Evolutionary conservation across 2,329 filamentous ascomycete genomes (phyloP).

Genomic region (Colletotrichum musicola): DNA sequence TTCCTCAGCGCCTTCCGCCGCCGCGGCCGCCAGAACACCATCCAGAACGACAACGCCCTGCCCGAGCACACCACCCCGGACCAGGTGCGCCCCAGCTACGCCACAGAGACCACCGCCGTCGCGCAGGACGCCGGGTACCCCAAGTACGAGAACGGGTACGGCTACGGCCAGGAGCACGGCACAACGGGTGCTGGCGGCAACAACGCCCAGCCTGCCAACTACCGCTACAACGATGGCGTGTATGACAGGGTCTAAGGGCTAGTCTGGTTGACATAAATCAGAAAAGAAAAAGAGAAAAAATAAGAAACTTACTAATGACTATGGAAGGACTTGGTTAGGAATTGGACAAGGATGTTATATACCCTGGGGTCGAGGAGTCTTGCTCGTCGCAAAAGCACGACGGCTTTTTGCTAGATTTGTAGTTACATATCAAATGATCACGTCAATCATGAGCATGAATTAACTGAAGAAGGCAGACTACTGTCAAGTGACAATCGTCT

Average conservation of each 20-base stretch:
- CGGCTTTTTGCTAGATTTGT: constrained; percentile 3
- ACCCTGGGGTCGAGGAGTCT: constrained; percentile 27
- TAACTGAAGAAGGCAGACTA: not conserved
- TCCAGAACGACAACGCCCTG: constrained; percentile 49
- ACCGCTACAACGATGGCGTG: constrained; percentile 54
- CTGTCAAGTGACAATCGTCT: not conserved
- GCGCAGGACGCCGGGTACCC: constrained; percentile 41
- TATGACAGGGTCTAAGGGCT: constrained; percentile 43
- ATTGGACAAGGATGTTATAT: constrained; percentile 20
- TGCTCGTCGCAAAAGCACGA: not conserved
- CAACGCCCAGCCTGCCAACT: constrained; percentile 41
- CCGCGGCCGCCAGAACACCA: constrained; percentile 46
- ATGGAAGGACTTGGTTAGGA: not conserved
- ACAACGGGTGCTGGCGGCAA: constrained; percentile 20
- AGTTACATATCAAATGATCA: not conserved
- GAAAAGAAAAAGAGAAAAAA: constrained; percentile 35
- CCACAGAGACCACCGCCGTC: constrained; percentile 53
- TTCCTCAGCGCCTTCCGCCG: constrained; percentile 52
- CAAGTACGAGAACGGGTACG: constrained; percentile 38
- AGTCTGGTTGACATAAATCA: constrained; percentile 42
- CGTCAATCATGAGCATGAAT: not conserved
- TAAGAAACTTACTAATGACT: constrained; percentile 22
- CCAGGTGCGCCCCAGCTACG: constrained; percentile 59
- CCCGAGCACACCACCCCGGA: constrained; percentile 56
- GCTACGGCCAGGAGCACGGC: constrained; percentile 29